A percentile compares a stretch with the other conserved stretches of the same genome.
Conservation (phyloP, 2,329 filamentous ascomycete genomes). For the Penicillium sp. region DNA sequence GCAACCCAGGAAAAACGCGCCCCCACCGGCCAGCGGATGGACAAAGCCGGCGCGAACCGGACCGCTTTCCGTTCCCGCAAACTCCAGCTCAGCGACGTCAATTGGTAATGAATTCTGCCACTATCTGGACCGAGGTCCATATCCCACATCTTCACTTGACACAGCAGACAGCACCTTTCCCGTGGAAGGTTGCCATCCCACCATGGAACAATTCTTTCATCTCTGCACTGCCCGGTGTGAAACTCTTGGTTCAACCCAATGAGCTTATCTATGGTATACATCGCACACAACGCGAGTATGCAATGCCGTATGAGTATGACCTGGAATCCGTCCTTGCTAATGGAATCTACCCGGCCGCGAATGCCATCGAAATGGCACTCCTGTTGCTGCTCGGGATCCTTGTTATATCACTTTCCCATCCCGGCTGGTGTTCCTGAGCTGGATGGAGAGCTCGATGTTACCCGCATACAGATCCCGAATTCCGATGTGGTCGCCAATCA, state of each 20-base stretch:
- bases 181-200: neutral
- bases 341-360: neutral
- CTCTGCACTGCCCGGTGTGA: neutral
- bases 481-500: neutral
- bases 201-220: neutral
- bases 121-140: slow-evolving; percentile 4
- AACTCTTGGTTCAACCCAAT: slow-evolving; percentile 1
- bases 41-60: slow-evolving; percentile 62
- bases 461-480: neutral
- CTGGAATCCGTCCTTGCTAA: neutral
- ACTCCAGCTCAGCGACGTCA: slow-evolving; percentile 91
- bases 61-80: slow-evolving; percentile 80
- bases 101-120: slow-evolving; percentile 67
- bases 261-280: neutral
- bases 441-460: neutral
- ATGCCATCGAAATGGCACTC: neutral
- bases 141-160: slow-evolving; percentile 1
- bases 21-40: slow-evolving; percentile 44
- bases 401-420: neutral
- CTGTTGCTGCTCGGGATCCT: neutral
- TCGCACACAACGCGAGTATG: neutral
- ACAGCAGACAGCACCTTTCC: neutral
- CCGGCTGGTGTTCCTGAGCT: neutral
- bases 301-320: slow-evolving; percentile 1
- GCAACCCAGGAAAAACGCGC: slow-evolving; percentile 43